Evolutionary conservation across 2,329 filamentous ascomycete species (phyloP).

Genomic region (Fusarium phyllophilum): DNA sequence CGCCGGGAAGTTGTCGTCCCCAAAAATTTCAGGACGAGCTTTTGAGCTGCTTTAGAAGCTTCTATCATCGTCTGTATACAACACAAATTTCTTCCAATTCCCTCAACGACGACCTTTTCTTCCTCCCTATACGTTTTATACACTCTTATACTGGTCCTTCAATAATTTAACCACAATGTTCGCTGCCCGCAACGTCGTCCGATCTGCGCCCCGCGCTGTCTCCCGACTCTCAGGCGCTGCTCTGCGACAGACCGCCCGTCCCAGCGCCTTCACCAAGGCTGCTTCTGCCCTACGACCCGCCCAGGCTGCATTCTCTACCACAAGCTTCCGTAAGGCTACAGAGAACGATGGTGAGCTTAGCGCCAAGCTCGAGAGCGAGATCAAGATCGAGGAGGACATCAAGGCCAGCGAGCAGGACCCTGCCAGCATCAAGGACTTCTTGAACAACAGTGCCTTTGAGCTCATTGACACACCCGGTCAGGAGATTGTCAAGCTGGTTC

Average conservation of each 20-base stretch:
- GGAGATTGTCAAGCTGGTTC: constrained; percentile 87
- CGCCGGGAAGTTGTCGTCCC: constrained; percentile 24
- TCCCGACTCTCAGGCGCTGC: constrained; percentile 66
- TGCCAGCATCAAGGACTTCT: constrained; percentile 84
- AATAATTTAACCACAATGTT: constrained; percentile 66
- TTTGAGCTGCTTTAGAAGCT: constrained; percentile 30
- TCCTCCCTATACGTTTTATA: background rate
- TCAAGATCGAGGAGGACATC: constrained; percentile 85
- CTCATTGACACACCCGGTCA: constrained; percentile 83
- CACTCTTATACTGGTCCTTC: background rate
- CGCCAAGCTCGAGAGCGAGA: constrained; percentile 85
- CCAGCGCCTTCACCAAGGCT: constrained; percentile 60
- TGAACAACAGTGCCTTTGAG: constrained; percentile 86
- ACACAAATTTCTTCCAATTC: constrained; percentile 24
- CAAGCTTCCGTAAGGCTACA: constrained; percentile 53
- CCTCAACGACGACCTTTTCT: background rate
- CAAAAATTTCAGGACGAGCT: constrained; percentile 41
- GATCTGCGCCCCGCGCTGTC: constrained; percentile 73
- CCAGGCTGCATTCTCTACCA: constrained; percentile 60
- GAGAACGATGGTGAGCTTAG: constrained; percentile 82
- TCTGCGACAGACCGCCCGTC: constrained; percentile 61
- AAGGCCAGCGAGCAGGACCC: constrained; percentile 77
- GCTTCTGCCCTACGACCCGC: constrained; percentile 49
- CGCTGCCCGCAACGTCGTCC: constrained; percentile 72
- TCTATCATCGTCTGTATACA: constrained; percentile 36